These are phyloP conservation scores for Cercis canadensis DNA, from an alignment of 306 rosid genomes.

Conservation along the genomic window DNA sequence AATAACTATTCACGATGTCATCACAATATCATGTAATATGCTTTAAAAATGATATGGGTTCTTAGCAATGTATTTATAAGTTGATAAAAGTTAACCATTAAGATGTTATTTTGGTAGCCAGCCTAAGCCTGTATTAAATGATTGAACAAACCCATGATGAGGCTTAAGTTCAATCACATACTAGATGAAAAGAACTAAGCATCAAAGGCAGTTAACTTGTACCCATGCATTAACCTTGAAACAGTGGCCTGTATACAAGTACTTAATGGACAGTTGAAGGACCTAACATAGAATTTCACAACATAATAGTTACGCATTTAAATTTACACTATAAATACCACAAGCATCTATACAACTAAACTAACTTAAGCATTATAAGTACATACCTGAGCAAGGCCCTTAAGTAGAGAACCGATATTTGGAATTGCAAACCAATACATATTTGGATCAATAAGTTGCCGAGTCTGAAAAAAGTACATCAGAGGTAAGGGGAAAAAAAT, in stretches of 20 bases:
- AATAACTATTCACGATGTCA: no score
- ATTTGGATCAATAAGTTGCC: slow-evolving; percentile 88
- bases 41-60: slow-evolving; percentile 12
- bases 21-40: no score
- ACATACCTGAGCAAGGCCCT: slow-evolving; percentile 86
- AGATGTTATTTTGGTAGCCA: background rate
- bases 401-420: slow-evolving; percentile 82
- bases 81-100: background rate
- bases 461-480: slow-evolving; percentile 58
- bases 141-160: no score
- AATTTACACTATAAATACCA: background rate
- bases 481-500: slow-evolving; percentile 21
- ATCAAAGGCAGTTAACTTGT: no score
- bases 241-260: slow-evolving; percentile 5
- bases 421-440: slow-evolving; percentile 89
- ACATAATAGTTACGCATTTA: slow-evolving; percentile 9
- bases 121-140: no score
- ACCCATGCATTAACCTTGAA: slow-evolving; percentile 19
- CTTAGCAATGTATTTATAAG: background rate
- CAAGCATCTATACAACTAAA: slow-evolving; percentile 6
- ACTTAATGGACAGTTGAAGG: slow-evolving; percentile 14
- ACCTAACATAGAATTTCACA: background rate
- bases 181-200: no score
- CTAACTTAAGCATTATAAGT: slow-evolving; percentile 7
- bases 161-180: no score